phyloP scores from a whole-genome alignment of 1,139 yeast species.

The Meyerozyma guilliermondii region DNA sequence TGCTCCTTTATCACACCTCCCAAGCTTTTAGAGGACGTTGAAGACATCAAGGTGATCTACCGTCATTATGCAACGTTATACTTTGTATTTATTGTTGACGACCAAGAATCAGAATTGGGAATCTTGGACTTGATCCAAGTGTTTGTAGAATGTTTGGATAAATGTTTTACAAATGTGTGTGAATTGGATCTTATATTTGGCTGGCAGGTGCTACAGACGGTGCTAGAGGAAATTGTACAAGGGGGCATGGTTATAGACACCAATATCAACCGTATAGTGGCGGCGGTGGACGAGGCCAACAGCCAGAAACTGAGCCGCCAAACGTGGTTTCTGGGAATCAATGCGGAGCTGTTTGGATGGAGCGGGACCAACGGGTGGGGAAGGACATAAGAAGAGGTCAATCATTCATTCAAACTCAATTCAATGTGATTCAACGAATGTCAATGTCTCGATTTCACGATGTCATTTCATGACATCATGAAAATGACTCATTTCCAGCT shows the following conservation, averaged over 20 bases:
- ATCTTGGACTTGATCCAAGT: slow-evolving; percentile 92
- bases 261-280: slow-evolving; percentile 74
- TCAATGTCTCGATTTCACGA: too few relatives aligned
- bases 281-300: slow-evolving; percentile 65
- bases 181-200: slow-evolving; percentile 94
- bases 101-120: slow-evolving; percentile 92
- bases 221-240: slow-evolving; percentile 86
- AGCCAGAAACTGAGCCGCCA: slow-evolving; percentile 29
- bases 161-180: slow-evolving; percentile 90
- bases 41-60: slow-evolving; percentile 84
- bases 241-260: slow-evolving; percentile 99
- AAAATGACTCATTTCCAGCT: too few relatives aligned
- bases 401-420: too few relatives aligned
- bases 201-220: slow-evolving; percentile 94
- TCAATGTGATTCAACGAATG: too few relatives aligned
- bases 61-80: slow-evolving; percentile 92
- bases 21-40: slow-evolving; percentile 63
- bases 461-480: too few relatives aligned
- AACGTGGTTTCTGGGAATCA: not conserved
- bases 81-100: slow-evolving; percentile 93
- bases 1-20: slow-evolving; percentile 84
- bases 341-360: not conserved
- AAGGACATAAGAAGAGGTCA: not conserved
- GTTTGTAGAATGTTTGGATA: slow-evolving; percentile 90
- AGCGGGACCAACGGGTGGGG: not conserved